phyloP scores from a whole-genome alignment of 768 basidiomycete genomes.

The Tricholoma matsutake region DNA sequence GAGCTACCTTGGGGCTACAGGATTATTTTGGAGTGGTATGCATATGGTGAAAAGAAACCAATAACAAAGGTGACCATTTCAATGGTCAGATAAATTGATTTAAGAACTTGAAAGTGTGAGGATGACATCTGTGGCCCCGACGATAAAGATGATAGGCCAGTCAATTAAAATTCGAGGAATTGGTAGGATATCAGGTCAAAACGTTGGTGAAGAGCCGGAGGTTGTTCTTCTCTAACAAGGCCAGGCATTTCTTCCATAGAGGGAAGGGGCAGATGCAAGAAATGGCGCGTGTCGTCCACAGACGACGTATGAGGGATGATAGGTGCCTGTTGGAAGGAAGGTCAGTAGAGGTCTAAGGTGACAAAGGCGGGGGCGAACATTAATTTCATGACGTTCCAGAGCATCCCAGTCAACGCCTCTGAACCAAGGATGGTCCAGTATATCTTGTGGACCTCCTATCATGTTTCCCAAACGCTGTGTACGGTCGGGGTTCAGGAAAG shows the following conservation, averaged over 20 bases:
- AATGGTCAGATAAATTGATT: neutral
- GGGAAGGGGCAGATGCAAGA: conserved; percentile 77
- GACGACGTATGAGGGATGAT: conserved; percentile 82
- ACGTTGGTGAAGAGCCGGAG: conserved; percentile 55
- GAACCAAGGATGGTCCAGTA: conserved; percentile 93
- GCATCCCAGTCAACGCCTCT: conserved; percentile 92
- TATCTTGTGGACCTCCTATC: conserved; percentile 87
- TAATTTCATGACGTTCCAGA: conserved; percentile 81
- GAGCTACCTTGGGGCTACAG: neutral
- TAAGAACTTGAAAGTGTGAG: neutral
- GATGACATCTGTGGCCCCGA: neutral
- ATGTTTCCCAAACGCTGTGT: conserved; percentile 91
- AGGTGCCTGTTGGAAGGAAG: conserved; percentile 55
- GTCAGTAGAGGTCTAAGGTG: conserved; percentile 5
- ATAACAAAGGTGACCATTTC: neutral
- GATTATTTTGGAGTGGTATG: conserved; percentile 1
- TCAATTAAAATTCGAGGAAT: conserved; percentile 68
- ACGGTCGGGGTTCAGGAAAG: conserved; percentile 89
- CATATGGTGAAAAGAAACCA: neutral
- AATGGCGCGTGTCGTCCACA: conserved; percentile 83
- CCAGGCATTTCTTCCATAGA: conserved; percentile 78
- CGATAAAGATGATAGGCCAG: conserved; percentile 16
- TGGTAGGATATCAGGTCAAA: conserved; percentile 69
- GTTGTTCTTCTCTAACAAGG: conserved; percentile 60
- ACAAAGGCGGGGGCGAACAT: conserved; percentile 43